phyloP scores from a whole-genome alignment of 2,329 filamentous ascomycete genomes.

The Trichocomaceae sp. region DNA sequence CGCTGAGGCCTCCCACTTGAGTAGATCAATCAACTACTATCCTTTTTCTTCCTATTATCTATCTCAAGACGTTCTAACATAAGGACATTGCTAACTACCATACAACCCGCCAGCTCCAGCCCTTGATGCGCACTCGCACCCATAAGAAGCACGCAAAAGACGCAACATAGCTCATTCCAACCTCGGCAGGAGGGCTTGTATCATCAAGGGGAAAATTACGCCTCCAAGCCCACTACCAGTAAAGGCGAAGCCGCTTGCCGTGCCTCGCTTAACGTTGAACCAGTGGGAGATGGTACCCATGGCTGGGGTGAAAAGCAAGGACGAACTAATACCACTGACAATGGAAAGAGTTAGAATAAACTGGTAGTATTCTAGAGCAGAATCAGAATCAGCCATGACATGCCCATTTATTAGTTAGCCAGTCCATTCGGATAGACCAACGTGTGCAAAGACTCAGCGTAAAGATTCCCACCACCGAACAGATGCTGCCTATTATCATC shows the following conservation, averaged over 20 bases:
- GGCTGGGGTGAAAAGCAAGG: slow-evolving; percentile 26
- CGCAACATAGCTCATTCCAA: slow-evolving; percentile 24
- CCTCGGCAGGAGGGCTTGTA: slow-evolving; percentile 23
- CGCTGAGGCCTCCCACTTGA: no score
- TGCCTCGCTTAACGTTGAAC: slow-evolving; percentile 27
- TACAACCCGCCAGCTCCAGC: not conserved
- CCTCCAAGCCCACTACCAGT: slow-evolving; percentile 31
- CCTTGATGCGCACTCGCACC: slow-evolving; percentile 5
- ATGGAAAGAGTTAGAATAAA: slow-evolving; percentile 33
- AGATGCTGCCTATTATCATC: slow-evolving; percentile 25
- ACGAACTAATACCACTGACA: slow-evolving; percentile 28
- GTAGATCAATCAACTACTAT: no score
- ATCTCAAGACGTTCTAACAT: no score
- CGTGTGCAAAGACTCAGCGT: slow-evolving; percentile 3
- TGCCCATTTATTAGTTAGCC: no score
- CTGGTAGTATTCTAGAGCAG: slow-evolving; percentile 31
- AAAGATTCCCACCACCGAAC: slow-evolving; percentile 22
- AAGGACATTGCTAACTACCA: not conserved
- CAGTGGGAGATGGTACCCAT: slow-evolving; percentile 29
- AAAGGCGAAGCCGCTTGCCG: slow-evolving; percentile 30
- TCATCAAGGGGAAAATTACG: slow-evolving; percentile 29
- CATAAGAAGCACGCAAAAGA: slow-evolving; percentile 9
- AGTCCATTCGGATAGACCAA: not conserved
- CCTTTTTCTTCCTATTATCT: no score
- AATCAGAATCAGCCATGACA: no score